Conservation (phyloP, 148 eudicot species). For the Spergularia marina region DNA sequence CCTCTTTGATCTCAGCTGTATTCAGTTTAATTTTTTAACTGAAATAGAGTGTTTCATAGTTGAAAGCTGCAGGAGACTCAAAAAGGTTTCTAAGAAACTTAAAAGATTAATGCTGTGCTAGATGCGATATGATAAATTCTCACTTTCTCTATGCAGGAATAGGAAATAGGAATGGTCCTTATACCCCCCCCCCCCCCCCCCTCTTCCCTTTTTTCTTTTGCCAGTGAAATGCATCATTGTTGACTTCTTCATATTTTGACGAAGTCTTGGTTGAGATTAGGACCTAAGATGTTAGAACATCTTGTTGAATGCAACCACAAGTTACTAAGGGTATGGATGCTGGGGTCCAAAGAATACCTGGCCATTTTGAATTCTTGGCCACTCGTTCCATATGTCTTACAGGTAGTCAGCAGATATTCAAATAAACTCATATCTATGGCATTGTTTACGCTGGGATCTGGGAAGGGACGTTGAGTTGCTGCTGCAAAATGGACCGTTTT, state of each 20-base stretch:
- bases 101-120: too few species aligned
- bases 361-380: conserved; percentile 21
- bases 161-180: too few species aligned
- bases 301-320: conserved; percentile 17
- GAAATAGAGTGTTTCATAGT: too few species aligned
- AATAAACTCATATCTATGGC: conserved; percentile 27
- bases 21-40: too few species aligned
- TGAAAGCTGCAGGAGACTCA: too few species aligned
- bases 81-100: too few species aligned
- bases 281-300: conserved; percentile 6
- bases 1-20: not conserved
- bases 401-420: conserved; percentile 25
- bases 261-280: conserved; percentile 12
- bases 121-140: too few species aligned
- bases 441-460: conserved; percentile 15
- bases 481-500: conserved; percentile 30
- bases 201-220: too few species aligned
- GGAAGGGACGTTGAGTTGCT: conserved; percentile 32
- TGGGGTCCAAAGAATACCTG: conserved; percentile 32
- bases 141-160: too few species aligned
- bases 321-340: conserved; percentile 10
- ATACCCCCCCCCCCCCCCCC: too few species aligned
- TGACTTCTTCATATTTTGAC: conserved; percentile 27
- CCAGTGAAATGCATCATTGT: too few species aligned
- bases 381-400: conserved; percentile 19